These are phyloP conservation scores for Agapanthus africanus DNA, from an alignment of 106 monocot species.

Conservation along the genomic window DNA sequence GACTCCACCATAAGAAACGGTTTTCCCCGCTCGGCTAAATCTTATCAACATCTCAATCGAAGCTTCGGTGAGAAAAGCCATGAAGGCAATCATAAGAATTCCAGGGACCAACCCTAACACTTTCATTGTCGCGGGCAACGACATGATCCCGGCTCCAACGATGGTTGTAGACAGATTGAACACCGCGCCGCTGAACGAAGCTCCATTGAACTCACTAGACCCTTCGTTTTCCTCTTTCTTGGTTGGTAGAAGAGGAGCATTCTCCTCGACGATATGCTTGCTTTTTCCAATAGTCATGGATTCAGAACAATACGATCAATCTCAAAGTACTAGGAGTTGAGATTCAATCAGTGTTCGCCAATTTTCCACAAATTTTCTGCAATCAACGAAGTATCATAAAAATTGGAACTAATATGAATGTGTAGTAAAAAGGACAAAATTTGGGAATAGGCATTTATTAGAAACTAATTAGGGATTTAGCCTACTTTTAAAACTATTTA, in stretches of 20 bases:
- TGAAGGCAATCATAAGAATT: conserved; percentile 36
- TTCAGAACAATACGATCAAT: too few relatives aligned
- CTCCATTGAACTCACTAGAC: conserved; percentile 47
- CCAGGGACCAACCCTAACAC: conserved; percentile 53
- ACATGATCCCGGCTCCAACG: conserved; percentile 72
- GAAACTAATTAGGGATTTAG: too few relatives aligned
- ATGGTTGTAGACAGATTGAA: conserved; percentile 67
- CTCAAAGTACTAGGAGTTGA: too few relatives aligned
- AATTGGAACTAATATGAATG: too few relatives aligned
- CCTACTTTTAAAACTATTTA: too few relatives aligned
- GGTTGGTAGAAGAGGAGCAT: conserved; percentile 32
- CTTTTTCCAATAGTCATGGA: conserved; percentile 11
- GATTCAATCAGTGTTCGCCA: too few relatives aligned
- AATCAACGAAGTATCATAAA: too few relatives aligned
- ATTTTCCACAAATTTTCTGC: too few relatives aligned
- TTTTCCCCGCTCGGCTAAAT: conserved; percentile 44
- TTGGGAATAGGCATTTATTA: too few relatives aligned
- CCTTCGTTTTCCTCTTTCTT: conserved; percentile 13
- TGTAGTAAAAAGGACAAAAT: too few relatives aligned
- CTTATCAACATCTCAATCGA: conserved; percentile 52
- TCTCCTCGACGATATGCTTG: conserved; percentile 29
- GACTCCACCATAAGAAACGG: conserved; percentile 44
- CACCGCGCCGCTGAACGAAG: conserved; percentile 52
- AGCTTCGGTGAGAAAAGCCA: conserved; percentile 56
- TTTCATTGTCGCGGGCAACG: conserved; percentile 64